A percentile compares a stretch with the other conserved stretches of the same genome.
Conservation (phyloP, 2,329 filamentous ascomycete genomes). For the Emergomyces orientalis region DNA sequence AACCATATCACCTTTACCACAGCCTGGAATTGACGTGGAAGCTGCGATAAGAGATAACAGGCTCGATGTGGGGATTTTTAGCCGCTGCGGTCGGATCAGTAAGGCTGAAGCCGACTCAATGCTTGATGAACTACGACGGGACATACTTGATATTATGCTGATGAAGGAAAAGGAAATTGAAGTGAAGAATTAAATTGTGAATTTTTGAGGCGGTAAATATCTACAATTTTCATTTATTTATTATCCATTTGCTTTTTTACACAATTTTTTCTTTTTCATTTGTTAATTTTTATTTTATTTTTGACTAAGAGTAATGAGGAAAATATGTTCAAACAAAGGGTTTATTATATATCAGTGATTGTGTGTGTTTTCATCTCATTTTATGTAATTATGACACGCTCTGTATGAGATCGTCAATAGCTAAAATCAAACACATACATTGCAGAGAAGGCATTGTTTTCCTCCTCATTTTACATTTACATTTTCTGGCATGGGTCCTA, state of each 20-base stretch:
- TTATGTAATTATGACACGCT: too few relatives aligned
- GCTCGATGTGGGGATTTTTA: conserved; percentile 48
- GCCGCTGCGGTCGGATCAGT: conserved; percentile 25
- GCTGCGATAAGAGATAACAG: conserved; percentile 40
- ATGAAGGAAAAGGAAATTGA: background rate
- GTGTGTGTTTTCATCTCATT: too few relatives aligned
- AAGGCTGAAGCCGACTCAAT: conserved; percentile 12
- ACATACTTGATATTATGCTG: conserved; percentile 11
- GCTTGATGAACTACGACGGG: conserved; percentile 15
- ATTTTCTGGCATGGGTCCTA: too few relatives aligned
- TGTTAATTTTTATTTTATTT: background rate
- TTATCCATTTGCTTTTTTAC: background rate
- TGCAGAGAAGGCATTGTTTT: background rate
- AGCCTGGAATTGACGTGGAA: conserved; percentile 50
- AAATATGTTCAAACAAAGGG: too few relatives aligned
- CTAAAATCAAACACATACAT: background rate
- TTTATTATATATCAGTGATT: too few relatives aligned
- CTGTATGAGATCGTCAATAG: background rate
- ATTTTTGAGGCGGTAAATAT: background rate
- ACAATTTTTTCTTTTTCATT: background rate
- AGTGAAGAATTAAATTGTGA: background rate
- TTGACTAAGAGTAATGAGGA: too few relatives aligned
- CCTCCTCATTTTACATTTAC: too few relatives aligned
- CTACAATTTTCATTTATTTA: background rate
- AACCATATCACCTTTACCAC: conserved; percentile 5